Evolutionary conservation across 2,329 filamentous ascomycete genomes (phyloP).

Genomic region (Plenodomus biglobosus): DNA sequence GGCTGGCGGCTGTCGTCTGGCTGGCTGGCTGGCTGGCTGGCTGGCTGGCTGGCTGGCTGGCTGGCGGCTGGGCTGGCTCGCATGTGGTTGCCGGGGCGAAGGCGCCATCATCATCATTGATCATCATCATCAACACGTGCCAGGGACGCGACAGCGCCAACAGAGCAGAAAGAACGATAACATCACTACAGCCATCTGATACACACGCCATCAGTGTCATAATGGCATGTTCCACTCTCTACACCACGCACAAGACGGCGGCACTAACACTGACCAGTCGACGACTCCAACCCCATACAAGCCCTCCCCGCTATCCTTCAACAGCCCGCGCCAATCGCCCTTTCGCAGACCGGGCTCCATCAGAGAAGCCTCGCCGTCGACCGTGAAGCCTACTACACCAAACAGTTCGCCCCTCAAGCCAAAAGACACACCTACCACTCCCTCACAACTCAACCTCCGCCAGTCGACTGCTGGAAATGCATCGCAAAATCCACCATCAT

Average conservation of each 20-base stretch:
- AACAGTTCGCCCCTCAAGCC: slow-evolving; percentile 47
- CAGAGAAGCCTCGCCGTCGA: slow-evolving; percentile 42
- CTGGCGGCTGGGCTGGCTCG: too few species aligned
- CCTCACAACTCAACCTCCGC: slow-evolving; percentile 32
- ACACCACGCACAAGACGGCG: too few species aligned
- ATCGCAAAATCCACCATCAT: slow-evolving; percentile 38
- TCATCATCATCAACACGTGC: slow-evolving; percentile 32
- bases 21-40: too few species aligned
- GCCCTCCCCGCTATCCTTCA: slow-evolving; percentile 49
- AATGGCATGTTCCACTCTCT: slow-evolving; percentile 12
- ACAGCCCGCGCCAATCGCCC: slow-evolving; percentile 48
- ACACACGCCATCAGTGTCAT: background rate
- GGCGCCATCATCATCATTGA: slow-evolving; percentile 26
- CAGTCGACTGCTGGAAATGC: slow-evolving; percentile 40
- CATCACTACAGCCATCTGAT: background rate
- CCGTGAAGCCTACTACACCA: slow-evolving; percentile 45
- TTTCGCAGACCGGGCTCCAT: slow-evolving; percentile 50
- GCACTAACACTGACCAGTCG: too few species aligned
- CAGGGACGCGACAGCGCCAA: slow-evolving; percentile 13
- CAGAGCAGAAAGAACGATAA: background rate
- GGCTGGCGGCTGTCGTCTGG: slow-evolving; percentile 9
- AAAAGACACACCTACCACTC: slow-evolving; percentile 27
- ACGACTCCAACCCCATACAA: slow-evolving; percentile 43
- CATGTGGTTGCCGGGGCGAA: slow-evolving; percentile 18
- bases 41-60: too few species aligned